A percentile compares a stretch with the other conserved stretches of the same genome.
phyloP scores from a whole-genome alignment of 2,329 filamentous ascomycete genomes.

The Acarospora socialis region DNA sequence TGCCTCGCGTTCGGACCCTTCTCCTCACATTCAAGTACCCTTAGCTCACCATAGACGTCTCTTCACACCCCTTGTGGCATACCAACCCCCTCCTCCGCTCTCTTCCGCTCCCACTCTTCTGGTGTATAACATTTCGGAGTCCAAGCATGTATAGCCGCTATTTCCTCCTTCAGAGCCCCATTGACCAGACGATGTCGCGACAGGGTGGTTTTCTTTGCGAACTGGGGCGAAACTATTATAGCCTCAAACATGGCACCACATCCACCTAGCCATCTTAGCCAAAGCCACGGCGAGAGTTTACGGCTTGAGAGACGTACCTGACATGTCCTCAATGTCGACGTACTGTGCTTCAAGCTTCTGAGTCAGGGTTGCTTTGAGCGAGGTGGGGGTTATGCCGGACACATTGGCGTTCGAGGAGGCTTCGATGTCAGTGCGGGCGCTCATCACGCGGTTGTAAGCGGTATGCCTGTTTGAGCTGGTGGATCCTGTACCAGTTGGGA shows the following conservation, averaged over 20 bases:
- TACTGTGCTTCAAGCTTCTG: slow-evolving; percentile 58
- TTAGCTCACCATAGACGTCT: too few relatives aligned
- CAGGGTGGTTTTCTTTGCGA: slow-evolving; percentile 59
- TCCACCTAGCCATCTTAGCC: slow-evolving; percentile 43
- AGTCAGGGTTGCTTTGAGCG: slow-evolving; percentile 53
- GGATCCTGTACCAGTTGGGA: background rate
- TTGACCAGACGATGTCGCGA: slow-evolving; percentile 82
- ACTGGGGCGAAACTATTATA: slow-evolving; percentile 55
- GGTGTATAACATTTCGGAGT: slow-evolving; percentile 87
- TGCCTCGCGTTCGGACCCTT: too few relatives aligned
- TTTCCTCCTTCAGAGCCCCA: slow-evolving; percentile 67
- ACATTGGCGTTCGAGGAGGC: slow-evolving; percentile 29
- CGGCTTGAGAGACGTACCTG: slow-evolving; percentile 54
- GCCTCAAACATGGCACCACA: slow-evolving; percentile 59
- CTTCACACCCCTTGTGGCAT: background rate
- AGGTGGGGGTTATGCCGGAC: slow-evolving; percentile 56
- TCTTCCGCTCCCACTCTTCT: slow-evolving; percentile 69
- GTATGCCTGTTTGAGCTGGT: too few relatives aligned
- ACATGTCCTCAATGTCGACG: slow-evolving; percentile 84
- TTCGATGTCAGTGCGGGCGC: slow-evolving; percentile 19
- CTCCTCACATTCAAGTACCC: too few relatives aligned
- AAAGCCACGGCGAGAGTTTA: slow-evolving; percentile 5
- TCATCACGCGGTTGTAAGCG: slow-evolving; percentile 29
- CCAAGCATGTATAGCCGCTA: slow-evolving; percentile 86
- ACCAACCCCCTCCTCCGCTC: slow-evolving; percentile 21